A percentile compares a stretch with the other conserved stretches of the same genome.
These are phyloP conservation scores for Sclerospora graminicola DNA, from an alignment of 352 stramenopile genomes.

Conservation along the genomic window DNA sequence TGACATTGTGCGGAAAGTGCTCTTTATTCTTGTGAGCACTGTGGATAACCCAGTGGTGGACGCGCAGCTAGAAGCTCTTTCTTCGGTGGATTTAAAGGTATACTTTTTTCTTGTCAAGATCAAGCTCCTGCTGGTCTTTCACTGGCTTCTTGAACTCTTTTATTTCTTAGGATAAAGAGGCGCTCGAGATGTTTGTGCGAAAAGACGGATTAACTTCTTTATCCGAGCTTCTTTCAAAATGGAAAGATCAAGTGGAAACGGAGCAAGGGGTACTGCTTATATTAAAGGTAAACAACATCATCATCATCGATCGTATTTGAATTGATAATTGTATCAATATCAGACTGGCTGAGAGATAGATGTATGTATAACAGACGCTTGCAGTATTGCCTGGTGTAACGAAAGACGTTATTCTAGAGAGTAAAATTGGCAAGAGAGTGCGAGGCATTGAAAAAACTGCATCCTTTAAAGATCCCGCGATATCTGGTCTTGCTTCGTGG, in stretches of 20 bases:
- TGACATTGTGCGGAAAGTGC: conserved; percentile 42
- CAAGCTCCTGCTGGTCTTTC: background rate
- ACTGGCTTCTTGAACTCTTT: background rate
- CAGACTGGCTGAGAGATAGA: background rate
- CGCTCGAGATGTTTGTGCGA: conserved; percentile 38
- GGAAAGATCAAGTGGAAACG: conserved; percentile 31
- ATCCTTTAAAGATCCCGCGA: conserved; percentile 15
- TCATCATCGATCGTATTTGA: background rate
- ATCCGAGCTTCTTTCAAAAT: conserved; percentile 31
- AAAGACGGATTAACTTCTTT: conserved; percentile 39
- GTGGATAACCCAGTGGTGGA: conserved; percentile 16
- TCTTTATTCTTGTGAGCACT: conserved; percentile 50
- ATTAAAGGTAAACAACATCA: conserved; percentile 33
- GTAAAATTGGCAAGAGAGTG: conserved; percentile 47
- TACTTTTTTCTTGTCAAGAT: background rate
- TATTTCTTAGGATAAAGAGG: conserved; percentile 30
- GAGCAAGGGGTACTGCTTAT: conserved; percentile 49
- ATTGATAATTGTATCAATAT: background rate
- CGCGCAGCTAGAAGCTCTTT: conserved; percentile 27
- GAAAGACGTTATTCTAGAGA: conserved; percentile 25
- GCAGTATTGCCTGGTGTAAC: conserved; percentile 47
- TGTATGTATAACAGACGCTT: conserved; percentile 31
- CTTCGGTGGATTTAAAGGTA: conserved; percentile 30
- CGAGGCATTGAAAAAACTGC: conserved; percentile 26
- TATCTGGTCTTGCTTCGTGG: conserved; percentile 36